Percentiles rank a stretch among this genome's conserved stretches.
These are phyloP conservation scores for Colletotrichum lupini DNA, from an alignment of 2,329 filamentous ascomycete species.

Conservation along the genomic window DNA sequence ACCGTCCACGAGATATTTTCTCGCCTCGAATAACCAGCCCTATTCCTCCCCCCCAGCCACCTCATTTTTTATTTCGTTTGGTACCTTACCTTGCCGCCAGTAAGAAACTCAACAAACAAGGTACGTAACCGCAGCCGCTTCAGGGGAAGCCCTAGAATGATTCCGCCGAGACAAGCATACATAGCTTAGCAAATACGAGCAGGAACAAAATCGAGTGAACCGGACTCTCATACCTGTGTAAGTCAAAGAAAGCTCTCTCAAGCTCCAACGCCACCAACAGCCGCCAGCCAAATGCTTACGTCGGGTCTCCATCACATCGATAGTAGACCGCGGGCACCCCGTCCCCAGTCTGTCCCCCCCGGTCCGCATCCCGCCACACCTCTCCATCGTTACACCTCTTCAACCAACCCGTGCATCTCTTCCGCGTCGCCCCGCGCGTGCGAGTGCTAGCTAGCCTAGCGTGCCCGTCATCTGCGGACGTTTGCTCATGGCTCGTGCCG, in stretches of 20 bases:
- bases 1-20: too few species aligned
- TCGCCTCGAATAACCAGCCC: slow-evolving; percentile 8
- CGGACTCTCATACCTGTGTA: slow-evolving; percentile 15
- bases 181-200: slow-evolving; percentile 10
- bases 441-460: slow-evolving; percentile 11
- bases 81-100: not conserved
- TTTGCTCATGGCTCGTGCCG: slow-evolving; percentile 31
- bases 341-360: not conserved
- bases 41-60: not conserved
- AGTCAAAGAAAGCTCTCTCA: not conserved
- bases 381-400: not conserved
- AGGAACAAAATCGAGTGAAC: not conserved
- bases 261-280: slow-evolving; percentile 14
- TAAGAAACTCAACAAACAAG: not conserved
- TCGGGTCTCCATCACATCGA: slow-evolving; percentile 4
- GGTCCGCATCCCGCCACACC: slow-evolving; percentile 12
- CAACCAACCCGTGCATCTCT: not conserved
- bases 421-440: slow-evolving; percentile 25
- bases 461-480: slow-evolving; percentile 14
- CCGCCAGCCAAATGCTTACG: not conserved
- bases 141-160: not conserved
- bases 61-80: not conserved
- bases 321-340: not conserved
- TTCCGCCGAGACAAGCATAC: slow-evolving; percentile 2
- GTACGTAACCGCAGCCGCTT: not conserved